Conservation (phyloP, 2,329 filamentous ascomycete species). For the Colletotrichum cordylinicola region DNA sequence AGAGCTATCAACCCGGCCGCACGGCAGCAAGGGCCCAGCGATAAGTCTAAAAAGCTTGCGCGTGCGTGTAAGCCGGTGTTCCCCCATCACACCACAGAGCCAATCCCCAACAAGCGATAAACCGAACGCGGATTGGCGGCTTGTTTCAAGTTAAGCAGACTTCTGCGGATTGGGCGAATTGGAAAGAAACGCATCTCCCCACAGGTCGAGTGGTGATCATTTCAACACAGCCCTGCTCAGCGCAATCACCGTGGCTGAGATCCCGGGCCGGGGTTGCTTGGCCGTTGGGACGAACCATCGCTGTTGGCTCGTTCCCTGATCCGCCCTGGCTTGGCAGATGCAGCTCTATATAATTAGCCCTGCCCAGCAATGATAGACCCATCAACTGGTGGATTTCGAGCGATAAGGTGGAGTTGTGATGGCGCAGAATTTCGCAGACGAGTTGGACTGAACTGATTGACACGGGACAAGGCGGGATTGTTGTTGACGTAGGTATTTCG, state of each 20-base stretch:
- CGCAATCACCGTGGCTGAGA: constrained; percentile 22
- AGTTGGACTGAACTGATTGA: background rate
- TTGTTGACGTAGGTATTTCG: background rate
- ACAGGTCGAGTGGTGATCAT: constrained; percentile 3
- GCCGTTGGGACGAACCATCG: constrained; percentile 9
- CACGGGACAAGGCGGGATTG: background rate
- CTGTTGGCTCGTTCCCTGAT: constrained; percentile 12
- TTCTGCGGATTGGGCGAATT: background rate
- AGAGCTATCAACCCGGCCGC: background rate
- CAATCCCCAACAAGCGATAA: background rate
- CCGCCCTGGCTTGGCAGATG: constrained; percentile 11
- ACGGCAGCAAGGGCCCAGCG: background rate
- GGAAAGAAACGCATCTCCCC: background rate
- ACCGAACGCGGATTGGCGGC: background rate
- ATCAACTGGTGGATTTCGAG: background rate
- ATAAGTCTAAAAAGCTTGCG: background rate
- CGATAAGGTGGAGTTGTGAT: constrained; percentile 4
- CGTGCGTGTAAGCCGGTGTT: background rate
- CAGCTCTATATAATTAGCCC: constrained; percentile 17
- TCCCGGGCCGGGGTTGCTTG: background rate
- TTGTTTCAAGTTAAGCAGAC: background rate
- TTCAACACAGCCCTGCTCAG: constrained; percentile 13
- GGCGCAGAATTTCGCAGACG: background rate
- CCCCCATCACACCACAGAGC: background rate
- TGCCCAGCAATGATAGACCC: background rate